Evolutionary conservation across 2,329 filamentous ascomycete genomes (phyloP), one percentile per base, ranked within the genome.

Genomic region (Apiospora saccharicola): DNA sequence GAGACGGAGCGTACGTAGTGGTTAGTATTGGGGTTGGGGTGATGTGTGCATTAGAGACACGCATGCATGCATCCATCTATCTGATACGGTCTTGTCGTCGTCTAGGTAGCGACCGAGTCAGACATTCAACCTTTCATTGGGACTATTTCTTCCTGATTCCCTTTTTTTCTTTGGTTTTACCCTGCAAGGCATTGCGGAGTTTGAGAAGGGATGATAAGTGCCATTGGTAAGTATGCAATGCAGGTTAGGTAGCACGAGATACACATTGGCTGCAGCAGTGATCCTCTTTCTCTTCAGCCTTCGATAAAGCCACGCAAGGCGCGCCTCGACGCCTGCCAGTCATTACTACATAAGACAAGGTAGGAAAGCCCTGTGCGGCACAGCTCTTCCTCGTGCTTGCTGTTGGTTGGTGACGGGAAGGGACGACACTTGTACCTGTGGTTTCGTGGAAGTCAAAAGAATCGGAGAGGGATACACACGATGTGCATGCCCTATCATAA

Each of bases 231-330:
- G 43, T 47, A 47, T 47, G 44, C 44, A 47, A 22, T 61, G 57
- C 57, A 64, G 57, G 34, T 64, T 41, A 64, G 37, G 57, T n/a
- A 41, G 57, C 57, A 41, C 19, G 8, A 37, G 14, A 37, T 37
- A 37, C 49, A 26, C 49, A 34, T 19, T 34, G 53, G 53, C 16
- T 64, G 57, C 57, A 64, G 37, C 22, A 22, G 46, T 22, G 34
- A 16, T 24, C 22, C 34, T 64, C 34, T n/a, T 64, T 64, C 34
- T 37, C 34, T 64, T 61, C 57, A 64, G 57, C 57, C 57, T 24
- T 64, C 30, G 57, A 64, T 64, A 64, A 64, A 64, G 34, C 3
- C 57, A 64, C 57, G 57, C 57, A 64, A 37, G 57, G 57, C 57
- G 57, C 57, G 57, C 57, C 57, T 64, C 57, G 34, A 64, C 22